Evolutionary conservation across 495 filamentous ascomycete species (phyloP), one percentile per base, ranked within the genome.

Genomic region (Rusavskia elegans): DNA sequence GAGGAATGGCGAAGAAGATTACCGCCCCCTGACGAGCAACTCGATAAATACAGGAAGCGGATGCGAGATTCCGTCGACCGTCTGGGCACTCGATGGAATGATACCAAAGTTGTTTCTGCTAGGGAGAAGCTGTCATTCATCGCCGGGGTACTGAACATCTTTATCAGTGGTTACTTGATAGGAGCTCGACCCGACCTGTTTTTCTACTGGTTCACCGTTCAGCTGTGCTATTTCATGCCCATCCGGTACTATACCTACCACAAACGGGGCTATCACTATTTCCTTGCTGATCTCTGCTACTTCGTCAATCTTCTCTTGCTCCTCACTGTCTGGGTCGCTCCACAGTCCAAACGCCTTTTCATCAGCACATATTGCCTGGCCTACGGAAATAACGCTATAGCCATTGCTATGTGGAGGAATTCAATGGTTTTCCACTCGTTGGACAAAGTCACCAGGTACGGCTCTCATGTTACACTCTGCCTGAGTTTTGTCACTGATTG

Each of bases 381-480:
- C 17, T 89, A 83, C 54, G 92, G 92, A 51, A 98, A 98, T 67
- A 98, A 98, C 63, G 92, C 92, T 45, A 81, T 93, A 48, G 92
- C 92, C 17, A 97, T 98, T 65, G 93, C 92, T 55, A 96, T 98
- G 90, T 98, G 92, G 92, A 81, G 92, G 52, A 98, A 98, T 64
- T 94, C 88, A 20, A 76, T 98, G 67, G 92, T 98, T 37, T 97
- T 98, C 69, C 92, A 98, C 68, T 89, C 85, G 54, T 80, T 97
- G 66, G 92, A 98, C 70, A 98, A 98, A 66, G 77, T 94, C 50
- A 89, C 87, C 36, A 89, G 85, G 71, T 83, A 68, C 60, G 68
- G 53, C 44, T 23, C 29, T 10, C 17, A 17, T 16, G 14, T 36
- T 16, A 37, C 27, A 3, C 19, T 27, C 14, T 3, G 21, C 4